Conservation (phyloP, 305 asterid species). For the Stenogyne calaminthoides region DNA sequence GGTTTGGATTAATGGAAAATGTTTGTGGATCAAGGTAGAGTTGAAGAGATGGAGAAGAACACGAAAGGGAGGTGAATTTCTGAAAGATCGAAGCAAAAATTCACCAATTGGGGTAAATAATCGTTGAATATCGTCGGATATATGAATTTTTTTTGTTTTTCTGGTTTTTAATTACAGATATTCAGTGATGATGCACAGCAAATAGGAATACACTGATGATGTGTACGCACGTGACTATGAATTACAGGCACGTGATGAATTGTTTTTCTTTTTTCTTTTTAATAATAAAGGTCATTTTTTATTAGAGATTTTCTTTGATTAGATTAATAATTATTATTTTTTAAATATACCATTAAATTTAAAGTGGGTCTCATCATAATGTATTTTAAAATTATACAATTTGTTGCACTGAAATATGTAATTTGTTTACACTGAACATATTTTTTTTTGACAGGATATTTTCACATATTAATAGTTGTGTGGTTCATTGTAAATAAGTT, state of each 20-base stretch:
- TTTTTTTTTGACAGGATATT: too few relatives aligned
- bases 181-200: conserved; percentile 23
- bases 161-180: background rate
- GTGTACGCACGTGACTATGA: conserved; percentile 30
- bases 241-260: background rate
- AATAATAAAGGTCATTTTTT: too few relatives aligned
- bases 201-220: conserved; percentile 27
- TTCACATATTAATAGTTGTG: too few relatives aligned
- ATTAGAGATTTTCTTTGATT: too few relatives aligned
- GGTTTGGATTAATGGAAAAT: conserved; percentile 19
- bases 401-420: too few relatives aligned
- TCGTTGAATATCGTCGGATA: background rate
- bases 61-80: conserved; percentile 10
- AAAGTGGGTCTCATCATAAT: too few relatives aligned
- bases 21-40: conserved; percentile 32
- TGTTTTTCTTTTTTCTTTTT: too few relatives aligned
- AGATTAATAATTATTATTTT: too few relatives aligned
- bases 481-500: too few relatives aligned
- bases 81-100: conserved; percentile 30
- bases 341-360: too few relatives aligned
- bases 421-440: too few relatives aligned
- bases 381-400: too few relatives aligned
- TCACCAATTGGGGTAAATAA: conserved; percentile 23
- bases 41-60: background rate
- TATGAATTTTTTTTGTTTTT: background rate